Base-by-base conservation (phyloP, 768 basidiomycete species). In the Galerina sulciceps region DNA sequence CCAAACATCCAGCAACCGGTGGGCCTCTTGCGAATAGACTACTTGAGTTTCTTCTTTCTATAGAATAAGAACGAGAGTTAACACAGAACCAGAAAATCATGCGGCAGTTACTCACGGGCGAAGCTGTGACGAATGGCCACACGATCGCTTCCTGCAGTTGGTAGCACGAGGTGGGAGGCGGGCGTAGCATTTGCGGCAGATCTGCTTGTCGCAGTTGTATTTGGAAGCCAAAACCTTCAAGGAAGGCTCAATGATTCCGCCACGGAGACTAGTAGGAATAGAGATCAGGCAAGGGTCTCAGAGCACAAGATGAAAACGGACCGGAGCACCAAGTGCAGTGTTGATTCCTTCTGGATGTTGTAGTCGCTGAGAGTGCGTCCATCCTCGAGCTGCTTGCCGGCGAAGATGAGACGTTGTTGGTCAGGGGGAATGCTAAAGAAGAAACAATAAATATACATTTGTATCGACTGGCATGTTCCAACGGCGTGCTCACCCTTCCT, bases 111-210 rank as follows among this genome's bases (percentile, higher is more conserved):
- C 91, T 74, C 64, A 94, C 92, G 92, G 93, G 75, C 93, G 89
- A 80, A 96, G 92, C 69, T 93, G 93, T 61, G 87, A 89, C 46
- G 90, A 92, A 77, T 93, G 92, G 17, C 94, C 94, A 71, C 95
- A 96, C 59, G 87, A 84, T 65, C 94, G 85, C 83, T 96, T 96
- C 75, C 96, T 85, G 89, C 97, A 99, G 87, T 99, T 99, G 81
- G 96, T 98, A 37, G 97, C 97, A 75, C 97, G 94, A 53, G 96
- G 96, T 64, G 97, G 96, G 68, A 99, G 96, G 69, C 97, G 96
- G 44, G 97, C 97, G 77, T 99, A 99, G 83, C 97, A 99, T 79
- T 98, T 98, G 78, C 97, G 94, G 86, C 97, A 99, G 70, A 98
- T 98, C 75, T 96, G 93, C 85, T 96, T 96, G 80, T 97, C 94